Percentiles rank a stretch among this genome's conserved stretches.
Evolutionary conservation across 2,329 filamentous ascomycete species (phyloP).

Genomic region (Anthostomella pinea): DNA sequence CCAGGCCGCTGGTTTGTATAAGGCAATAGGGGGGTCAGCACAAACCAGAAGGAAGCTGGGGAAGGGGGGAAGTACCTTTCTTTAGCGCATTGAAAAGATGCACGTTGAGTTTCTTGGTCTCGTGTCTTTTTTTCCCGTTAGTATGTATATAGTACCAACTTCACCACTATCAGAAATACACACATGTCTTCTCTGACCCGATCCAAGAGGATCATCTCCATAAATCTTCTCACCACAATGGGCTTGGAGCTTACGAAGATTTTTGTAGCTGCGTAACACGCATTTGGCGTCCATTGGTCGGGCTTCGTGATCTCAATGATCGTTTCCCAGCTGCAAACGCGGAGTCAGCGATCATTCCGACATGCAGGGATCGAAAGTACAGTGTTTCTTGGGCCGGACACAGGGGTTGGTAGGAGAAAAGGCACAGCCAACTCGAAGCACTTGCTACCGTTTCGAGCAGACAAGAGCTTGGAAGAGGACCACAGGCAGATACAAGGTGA

Average conservation of each 20-base stretch:
- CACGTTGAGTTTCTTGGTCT: slow-evolving; percentile 92
- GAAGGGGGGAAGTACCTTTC: slow-evolving; percentile 60
- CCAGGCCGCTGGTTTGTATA: slow-evolving; percentile 62
- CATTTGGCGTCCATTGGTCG: slow-evolving; percentile 68
- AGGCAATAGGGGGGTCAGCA: neutral
- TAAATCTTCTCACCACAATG: slow-evolving; percentile 75
- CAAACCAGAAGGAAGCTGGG: too few species aligned
- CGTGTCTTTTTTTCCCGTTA: too few species aligned
- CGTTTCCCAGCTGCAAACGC: slow-evolving; percentile 64
- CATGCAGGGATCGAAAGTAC: neutral
- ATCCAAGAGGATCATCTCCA: slow-evolving; percentile 83
- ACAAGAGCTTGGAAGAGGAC: too few species aligned
- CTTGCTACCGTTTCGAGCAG: too few species aligned
- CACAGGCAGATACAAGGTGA: too few species aligned
- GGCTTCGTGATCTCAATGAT: slow-evolving; percentile 83
- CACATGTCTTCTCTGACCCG: slow-evolving; percentile 91
- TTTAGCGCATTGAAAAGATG: slow-evolving; percentile 94
- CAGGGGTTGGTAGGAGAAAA: too few species aligned
- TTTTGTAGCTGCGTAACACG: slow-evolving; percentile 82
- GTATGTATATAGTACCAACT: too few species aligned
- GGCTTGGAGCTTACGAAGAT: slow-evolving; percentile 89
- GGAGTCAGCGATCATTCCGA: neutral
- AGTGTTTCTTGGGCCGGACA: too few species aligned
- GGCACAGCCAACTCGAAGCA: too few species aligned
- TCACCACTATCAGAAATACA: neutral